Percentiles rank a stretch among this genome's conserved stretches.
Conservation (phyloP, 805 yeast genomes). For the Cephaloascus albidus region DNA sequence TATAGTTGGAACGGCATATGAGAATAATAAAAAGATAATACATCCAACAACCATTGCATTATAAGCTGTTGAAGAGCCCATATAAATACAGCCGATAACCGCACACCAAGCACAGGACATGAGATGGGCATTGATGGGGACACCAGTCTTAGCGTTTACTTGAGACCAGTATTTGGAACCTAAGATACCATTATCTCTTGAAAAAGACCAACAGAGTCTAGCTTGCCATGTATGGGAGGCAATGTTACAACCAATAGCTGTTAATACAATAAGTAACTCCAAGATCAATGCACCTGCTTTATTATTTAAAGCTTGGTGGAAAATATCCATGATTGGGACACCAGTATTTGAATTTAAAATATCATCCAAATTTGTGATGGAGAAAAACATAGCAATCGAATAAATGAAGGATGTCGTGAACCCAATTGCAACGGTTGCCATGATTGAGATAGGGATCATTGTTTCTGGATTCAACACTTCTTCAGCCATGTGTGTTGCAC, state of each 20-base stretch:
- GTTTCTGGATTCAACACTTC: slow-evolving; percentile 50
- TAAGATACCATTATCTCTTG: slow-evolving; percentile 57
- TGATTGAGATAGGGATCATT: slow-evolving; percentile 51
- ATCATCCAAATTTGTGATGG: slow-evolving; percentile 40
- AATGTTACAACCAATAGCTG: slow-evolving; percentile 51
- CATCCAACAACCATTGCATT: slow-evolving; percentile 57
- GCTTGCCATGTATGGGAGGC: slow-evolving; percentile 64
- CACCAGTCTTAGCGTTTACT: slow-evolving; percentile 35
- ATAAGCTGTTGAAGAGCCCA: slow-evolving; percentile 61
- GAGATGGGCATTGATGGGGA: slow-evolving; percentile 52
- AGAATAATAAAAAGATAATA: slow-evolving; percentile 45
- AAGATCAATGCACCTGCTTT: slow-evolving; percentile 47
- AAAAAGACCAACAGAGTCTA: slow-evolving; percentile 57
- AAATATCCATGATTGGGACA: slow-evolving; percentile 55
- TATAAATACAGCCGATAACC: slow-evolving; percentile 48
- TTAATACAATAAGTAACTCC: slow-evolving; percentile 36
- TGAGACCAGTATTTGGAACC: slow-evolving; percentile 41
- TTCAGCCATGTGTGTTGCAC: slow-evolving; percentile 67
- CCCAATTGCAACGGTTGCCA: slow-evolving; percentile 57
- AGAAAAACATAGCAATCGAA: slow-evolving; percentile 49
- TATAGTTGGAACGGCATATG: slow-evolving; percentile 46
- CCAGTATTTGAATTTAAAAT: slow-evolving; percentile 44
- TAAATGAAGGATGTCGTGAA: slow-evolving; percentile 47
- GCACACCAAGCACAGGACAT: slow-evolving; percentile 44
- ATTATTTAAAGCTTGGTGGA: slow-evolving; percentile 43